These are phyloP conservation scores for Volvariella volvacea DNA, from an alignment of 1,284 basidiomycete species.

Conservation along the genomic window DNA sequence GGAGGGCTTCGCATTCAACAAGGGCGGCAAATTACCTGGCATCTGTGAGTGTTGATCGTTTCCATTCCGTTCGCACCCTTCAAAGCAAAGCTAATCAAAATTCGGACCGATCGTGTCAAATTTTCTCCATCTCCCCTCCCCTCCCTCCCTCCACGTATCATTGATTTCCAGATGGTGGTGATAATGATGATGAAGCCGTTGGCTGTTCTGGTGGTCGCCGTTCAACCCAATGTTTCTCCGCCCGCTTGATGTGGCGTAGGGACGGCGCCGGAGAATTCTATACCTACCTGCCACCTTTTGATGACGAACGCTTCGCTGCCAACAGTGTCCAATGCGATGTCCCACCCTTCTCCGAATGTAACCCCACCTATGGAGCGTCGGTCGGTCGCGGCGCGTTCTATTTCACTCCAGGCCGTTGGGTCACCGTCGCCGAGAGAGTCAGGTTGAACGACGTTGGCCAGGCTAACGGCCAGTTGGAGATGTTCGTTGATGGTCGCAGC, in stretches of 20 bases:
- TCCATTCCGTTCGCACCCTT: neutral
- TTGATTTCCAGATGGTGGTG: slow-evolving; percentile 38
- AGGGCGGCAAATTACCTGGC: slow-evolving; percentile 51
- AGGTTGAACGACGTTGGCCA: slow-evolving; percentile 51
- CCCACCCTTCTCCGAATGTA: slow-evolving; percentile 51
- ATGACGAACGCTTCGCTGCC: slow-evolving; percentile 36
- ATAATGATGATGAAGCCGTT: slow-evolving; percentile 32
- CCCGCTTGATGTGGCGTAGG: slow-evolving; percentile 50
- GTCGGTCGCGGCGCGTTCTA: slow-evolving; percentile 65
- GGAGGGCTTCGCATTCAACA: slow-evolving; percentile 40
- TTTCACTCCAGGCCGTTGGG: slow-evolving; percentile 60
- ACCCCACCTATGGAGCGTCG: slow-evolving; percentile 60
- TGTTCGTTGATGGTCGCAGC: slow-evolving; percentile 53
- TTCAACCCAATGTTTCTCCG: slow-evolving; percentile 42
- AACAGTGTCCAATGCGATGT: slow-evolving; percentile 47
- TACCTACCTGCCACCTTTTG: slow-evolving; percentile 46
- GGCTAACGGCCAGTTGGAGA: slow-evolving; percentile 49
- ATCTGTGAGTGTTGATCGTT: slow-evolving; percentile 33
- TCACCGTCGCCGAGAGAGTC: slow-evolving; percentile 53
- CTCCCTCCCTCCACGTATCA: too few species aligned
- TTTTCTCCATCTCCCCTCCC: too few species aligned
- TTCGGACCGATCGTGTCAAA: too few species aligned
- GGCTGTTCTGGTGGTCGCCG: slow-evolving; percentile 49
- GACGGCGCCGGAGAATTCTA: slow-evolving; percentile 50
- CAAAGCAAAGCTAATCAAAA: neutral